Base-by-base conservation (phyloP, 139 green algal species). In the Pedinophyceae sp. region DNA sequence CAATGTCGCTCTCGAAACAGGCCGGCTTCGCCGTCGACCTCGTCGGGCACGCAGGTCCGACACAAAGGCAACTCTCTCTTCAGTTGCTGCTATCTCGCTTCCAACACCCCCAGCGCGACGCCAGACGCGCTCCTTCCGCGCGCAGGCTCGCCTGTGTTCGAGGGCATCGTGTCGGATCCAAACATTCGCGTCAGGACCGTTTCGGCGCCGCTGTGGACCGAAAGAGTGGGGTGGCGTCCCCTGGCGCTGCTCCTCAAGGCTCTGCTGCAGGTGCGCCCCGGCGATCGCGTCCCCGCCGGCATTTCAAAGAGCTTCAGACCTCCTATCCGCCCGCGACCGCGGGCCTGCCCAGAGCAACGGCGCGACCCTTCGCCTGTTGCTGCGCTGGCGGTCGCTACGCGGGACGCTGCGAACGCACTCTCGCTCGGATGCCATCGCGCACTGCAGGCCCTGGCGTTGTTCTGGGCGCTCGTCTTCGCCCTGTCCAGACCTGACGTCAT, bases 1-100 rank as follows among this genome's bases (percentile, higher is more conserved):
- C 88, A 2, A 30, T 81, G 0, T 95, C 87, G 0, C 58, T 97
- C 0, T 69, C 70, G 20, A 51, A 76, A 4, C 66, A 79, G 62
- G n/a, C n/a, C 34, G 34, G 34, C 10, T 43, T 43, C 34, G 10
- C 10, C 34, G 34, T 43, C 34, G 10, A 43, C 34, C 10, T 43
- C 34, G 10, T 43, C 13, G 34, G 10, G 10, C 34, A 43, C 34
- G 10, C 13, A n/a, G n/a, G n/a, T n/a, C n/a, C n/a, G n/a, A n/a
- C n/a, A n/a, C n/a, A n/a, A n/a, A n/a, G n/a, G n/a, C 16, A n/a
- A n/a, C n/a, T n/a, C n/a, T n/a, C n/a, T n/a, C n/a, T n/a, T n/a
- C n/a, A n/a, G n/a, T n/a, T n/a, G n/a, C n/a, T n/a, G n/a, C n/a
- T n/a, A n/a, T n/a, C n/a, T n/a, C n/a, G n/a, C n/a, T n/a, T n/a